phyloP scores from a whole-genome alignment of 805 yeast species.

The Yamadazyma olivae region DNA sequence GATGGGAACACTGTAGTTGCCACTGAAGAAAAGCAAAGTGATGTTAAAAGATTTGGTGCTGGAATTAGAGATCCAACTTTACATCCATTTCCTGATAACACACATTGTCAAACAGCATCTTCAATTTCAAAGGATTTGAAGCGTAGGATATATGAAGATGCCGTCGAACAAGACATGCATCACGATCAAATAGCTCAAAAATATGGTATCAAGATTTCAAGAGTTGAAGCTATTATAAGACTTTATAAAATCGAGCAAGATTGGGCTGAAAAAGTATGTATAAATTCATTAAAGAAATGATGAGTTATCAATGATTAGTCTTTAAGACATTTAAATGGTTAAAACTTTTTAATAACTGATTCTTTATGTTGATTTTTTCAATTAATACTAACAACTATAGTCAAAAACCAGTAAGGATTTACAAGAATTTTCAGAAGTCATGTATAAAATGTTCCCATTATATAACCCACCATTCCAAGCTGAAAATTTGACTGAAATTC shows the following conservation, averaged over 20 bases:
- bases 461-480: constrained; percentile 41
- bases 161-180: constrained; percentile 49
- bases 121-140: constrained; percentile 60
- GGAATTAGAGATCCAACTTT: constrained; percentile 29
- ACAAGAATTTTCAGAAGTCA: constrained; percentile 51
- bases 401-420: constrained; percentile 54
- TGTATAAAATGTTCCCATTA: constrained; percentile 83
- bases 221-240: constrained; percentile 84
- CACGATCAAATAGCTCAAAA: constrained; percentile 74
- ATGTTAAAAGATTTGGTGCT: constrained; percentile 11
- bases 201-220: constrained; percentile 76
- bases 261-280: constrained; percentile 61
- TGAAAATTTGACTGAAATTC: constrained; percentile 91
- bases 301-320: constrained; percentile 62
- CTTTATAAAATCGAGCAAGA: constrained; percentile 63
- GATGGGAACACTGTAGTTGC: constrained; percentile 37
- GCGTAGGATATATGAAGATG: constrained; percentile 54
- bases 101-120: constrained; percentile 63
- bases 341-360: constrained; percentile 12
- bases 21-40: constrained; percentile 1
- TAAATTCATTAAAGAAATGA: constrained; percentile 7
- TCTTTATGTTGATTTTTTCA: constrained; percentile 1
- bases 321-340: constrained; percentile 53
- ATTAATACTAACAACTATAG: constrained; percentile 40
- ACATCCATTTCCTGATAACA: constrained; percentile 82